Percentiles rank a stretch among this genome's conserved stretches.
These are phyloP conservation scores for Boletellus sp. DNA, from an alignment of 768 basidiomycete genomes.

Conservation along the genomic window DNA sequence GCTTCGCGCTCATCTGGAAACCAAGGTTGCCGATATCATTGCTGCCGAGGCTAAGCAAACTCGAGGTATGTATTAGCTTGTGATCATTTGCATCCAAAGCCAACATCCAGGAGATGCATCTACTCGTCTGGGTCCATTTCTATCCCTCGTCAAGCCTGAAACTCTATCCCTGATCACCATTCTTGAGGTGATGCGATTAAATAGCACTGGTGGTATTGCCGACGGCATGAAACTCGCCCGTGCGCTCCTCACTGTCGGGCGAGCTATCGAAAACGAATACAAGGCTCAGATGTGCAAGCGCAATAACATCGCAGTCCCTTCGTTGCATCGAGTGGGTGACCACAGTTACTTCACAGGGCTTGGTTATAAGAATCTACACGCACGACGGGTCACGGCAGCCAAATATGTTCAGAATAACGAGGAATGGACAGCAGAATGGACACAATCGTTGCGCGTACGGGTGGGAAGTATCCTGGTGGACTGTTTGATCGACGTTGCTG, in stretches of 20 bases:
- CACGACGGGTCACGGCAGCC: constrained; percentile 62
- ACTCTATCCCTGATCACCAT: constrained; percentile 87
- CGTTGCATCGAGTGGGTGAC: constrained; percentile 25
- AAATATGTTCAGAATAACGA: constrained; percentile 63
- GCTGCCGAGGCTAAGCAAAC: constrained; percentile 32
- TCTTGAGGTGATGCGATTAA: constrained; percentile 80
- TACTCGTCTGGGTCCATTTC: constrained; percentile 59
- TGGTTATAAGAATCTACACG: constrained; percentile 59
- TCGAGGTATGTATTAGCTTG: constrained; percentile 16
- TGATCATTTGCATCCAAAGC: background rate
- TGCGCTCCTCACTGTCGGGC: constrained; percentile 75
- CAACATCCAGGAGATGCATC: constrained; percentile 11
- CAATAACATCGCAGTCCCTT: constrained; percentile 52
- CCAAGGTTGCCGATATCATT: constrained; percentile 48
- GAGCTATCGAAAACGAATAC: constrained; percentile 86
- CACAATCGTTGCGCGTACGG: constrained; percentile 67
- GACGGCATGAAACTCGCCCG: constrained; percentile 90
- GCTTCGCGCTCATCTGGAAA: constrained; percentile 47
- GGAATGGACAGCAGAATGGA: constrained; percentile 80
- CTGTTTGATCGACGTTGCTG: constrained; percentile 79
- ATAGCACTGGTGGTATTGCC: constrained; percentile 69
- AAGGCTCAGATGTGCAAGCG: constrained; percentile 75
- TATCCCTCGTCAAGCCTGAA: constrained; percentile 69
- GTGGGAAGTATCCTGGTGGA: constrained; percentile 83
- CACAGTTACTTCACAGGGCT: constrained; percentile 52